Evolutionary conservation across 2,329 filamentous ascomycete species (phyloP).

Genomic region (Myriosclerotinia scirpicola): DNA sequence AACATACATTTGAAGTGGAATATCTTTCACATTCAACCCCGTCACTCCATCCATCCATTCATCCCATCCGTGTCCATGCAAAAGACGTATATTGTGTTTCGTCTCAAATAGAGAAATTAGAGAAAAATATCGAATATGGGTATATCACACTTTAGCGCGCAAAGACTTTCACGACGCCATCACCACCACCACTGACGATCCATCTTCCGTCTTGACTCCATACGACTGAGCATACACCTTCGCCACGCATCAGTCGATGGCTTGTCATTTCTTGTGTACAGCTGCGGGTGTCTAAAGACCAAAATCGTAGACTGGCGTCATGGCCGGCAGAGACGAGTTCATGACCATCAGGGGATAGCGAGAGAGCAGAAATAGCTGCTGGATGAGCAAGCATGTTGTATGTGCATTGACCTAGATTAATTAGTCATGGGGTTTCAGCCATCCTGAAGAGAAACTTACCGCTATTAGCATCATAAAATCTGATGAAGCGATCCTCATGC

Average conservation of each 20-base stretch:
- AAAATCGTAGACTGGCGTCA: constrained; percentile 93
- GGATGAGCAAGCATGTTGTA: constrained; percentile 98
- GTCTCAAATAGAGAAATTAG: constrained; percentile 8
- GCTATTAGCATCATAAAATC: constrained; percentile 98
- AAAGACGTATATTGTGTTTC: constrained; percentile 14
- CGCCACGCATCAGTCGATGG: constrained; percentile 91
- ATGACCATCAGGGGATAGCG: constrained; percentile 86
- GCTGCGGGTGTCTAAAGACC: constrained; percentile 91
- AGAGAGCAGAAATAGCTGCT: constrained; percentile 86
- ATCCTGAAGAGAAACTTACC: constrained; percentile 60
- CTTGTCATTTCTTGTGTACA: constrained; percentile 95
- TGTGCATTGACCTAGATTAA: constrained; percentile 84
- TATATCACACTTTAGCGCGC: constrained; percentile 47
- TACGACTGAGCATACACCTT: constrained; percentile 89
- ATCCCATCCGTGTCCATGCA: constrained; percentile 7
- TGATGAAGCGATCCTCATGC: constrained; percentile 92
- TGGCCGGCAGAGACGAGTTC: constrained; percentile 96
- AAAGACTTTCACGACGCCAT: constrained; percentile 95
- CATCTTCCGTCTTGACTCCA: constrained; percentile 96
- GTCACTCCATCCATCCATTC: not conserved
- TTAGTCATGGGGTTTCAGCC: not conserved
- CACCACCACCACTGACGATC: constrained; percentile 91
- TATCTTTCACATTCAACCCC: constrained; percentile 11
- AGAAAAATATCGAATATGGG: constrained; percentile 18
- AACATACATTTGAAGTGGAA: constrained; percentile 14